Evolutionary conservation across 2,329 filamentous ascomycete species (phyloP).

Genomic region (Cladosporium halotolerans): DNA sequence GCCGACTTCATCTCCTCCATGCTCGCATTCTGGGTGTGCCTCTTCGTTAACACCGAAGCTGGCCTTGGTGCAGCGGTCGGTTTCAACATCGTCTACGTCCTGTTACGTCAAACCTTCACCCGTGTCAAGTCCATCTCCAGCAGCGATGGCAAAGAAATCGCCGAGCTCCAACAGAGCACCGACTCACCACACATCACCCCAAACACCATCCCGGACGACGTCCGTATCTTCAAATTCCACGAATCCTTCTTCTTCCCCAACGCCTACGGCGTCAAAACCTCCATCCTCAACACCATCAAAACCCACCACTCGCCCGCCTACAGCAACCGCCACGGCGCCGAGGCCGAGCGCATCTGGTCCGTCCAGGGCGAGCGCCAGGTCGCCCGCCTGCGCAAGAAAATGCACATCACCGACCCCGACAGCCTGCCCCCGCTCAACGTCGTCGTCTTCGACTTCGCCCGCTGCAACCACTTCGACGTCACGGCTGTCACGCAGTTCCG

Average conservation of each 20-base stretch:
- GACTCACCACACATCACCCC: constrained; percentile 11
- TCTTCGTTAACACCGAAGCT: constrained; percentile 55
- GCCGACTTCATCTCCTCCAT: constrained; percentile 59
- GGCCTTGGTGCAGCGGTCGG: constrained; percentile 55
- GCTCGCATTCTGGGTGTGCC: constrained; percentile 58
- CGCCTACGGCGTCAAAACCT: constrained; percentile 47
- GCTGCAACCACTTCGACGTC: constrained; percentile 49
- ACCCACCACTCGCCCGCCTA: constrained; percentile 40
- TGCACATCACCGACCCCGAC: constrained; percentile 29
- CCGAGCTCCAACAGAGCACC: constrained; percentile 14
- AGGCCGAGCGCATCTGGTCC: constrained; percentile 48
- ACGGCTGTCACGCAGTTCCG: constrained; percentile 47
- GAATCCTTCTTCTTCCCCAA: constrained; percentile 58
- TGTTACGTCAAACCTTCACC: constrained; percentile 54
- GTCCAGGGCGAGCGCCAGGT: constrained; percentile 47
- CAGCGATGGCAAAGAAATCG: constrained; percentile 12
- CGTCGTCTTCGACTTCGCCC: constrained; percentile 48
- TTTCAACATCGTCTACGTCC: constrained; percentile 44
- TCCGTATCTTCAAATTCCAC: constrained; percentile 51
- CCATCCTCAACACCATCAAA: constrained; percentile 47
- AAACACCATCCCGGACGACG: constrained; percentile 38
- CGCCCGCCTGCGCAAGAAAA: constrained; percentile 38
- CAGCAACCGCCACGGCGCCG: constrained; percentile 30
- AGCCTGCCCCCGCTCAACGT: constrained; percentile 37
- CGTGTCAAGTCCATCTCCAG: constrained; percentile 29